Evolutionary conservation across 163 green algal species (phyloP).

Genomic region (Chlamydomonas reinhardtii): DNA sequence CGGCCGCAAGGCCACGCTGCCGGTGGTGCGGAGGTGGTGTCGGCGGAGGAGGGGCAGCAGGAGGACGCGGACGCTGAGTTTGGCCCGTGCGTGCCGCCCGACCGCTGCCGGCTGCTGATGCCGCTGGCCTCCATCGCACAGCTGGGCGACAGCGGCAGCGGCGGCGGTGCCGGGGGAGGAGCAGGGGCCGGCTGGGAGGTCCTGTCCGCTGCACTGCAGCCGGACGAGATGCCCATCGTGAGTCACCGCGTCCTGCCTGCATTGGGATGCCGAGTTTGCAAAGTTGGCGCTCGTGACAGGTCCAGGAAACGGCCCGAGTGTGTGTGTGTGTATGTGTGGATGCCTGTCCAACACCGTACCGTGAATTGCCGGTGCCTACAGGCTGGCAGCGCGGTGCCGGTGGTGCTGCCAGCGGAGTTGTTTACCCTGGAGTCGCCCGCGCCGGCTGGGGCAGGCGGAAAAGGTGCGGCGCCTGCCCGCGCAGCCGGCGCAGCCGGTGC

Average conservation of each 20-base stretch:
- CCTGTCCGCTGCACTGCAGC: background rate
- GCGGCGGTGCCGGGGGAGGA: background rate
- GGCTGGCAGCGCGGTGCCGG: constrained; percentile 7
- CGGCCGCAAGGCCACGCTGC: too few species aligned
- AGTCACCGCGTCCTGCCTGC: background rate
- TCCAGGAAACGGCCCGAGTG: too few species aligned
- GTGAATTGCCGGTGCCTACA: background rate
- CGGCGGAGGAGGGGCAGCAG: too few species aligned
- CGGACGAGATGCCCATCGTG: constrained; percentile 23
- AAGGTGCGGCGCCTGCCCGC: background rate
- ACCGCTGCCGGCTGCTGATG: background rate
- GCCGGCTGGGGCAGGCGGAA: background rate
- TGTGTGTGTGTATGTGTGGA: too few species aligned
- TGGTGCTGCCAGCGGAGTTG: background rate
- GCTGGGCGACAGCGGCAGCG: background rate
- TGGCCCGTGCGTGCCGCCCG: background rate
- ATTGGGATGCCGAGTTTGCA: too few species aligned
- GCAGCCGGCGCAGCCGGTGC: background rate
- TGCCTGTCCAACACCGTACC: too few species aligned
- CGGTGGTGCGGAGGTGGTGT: too few species aligned
- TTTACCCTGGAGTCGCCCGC: background rate
- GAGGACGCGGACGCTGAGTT: too few species aligned
- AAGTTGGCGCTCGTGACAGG: too few species aligned
- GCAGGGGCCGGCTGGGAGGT: constrained; percentile 3
- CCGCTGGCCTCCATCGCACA: constrained; percentile 3